Base-by-base conservation (phyloP, 805 yeast genomes). In the Tetrapisispora taiwanensis region DNA sequence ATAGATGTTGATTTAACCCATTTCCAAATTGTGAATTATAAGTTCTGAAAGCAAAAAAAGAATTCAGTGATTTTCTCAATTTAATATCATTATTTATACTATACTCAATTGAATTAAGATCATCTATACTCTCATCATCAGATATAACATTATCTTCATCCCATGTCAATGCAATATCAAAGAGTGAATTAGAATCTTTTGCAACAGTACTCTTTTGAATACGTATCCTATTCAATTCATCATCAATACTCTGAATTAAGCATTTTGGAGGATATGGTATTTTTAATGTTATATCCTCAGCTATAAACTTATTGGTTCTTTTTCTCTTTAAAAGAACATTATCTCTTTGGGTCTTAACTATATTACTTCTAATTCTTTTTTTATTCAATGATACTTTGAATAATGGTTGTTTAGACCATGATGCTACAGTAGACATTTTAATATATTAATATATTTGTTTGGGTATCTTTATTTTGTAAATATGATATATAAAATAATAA, bases 1-100 rank as follows among this genome's bases (percentile, higher is more conserved):
- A 42, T 15, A 46, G 44, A 38, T 48, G 49, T 45, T 55, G 59
- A 15, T 50, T 52, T 18, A 52, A 35, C 5, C 58, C 57, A 17
- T 49, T 30, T 18, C 53, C 55, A 40, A 45, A 55, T 35, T 53
- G 56, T 22, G 60, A 52, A 42, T 57, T 52, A 35, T 57, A 57
- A 15, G 53, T 49, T 41, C 62, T 47, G 30, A 55, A 57, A 0
- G 58, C 59, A 45, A 57, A 53, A 41, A 57, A 57, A 9, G 54
- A 45, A 43, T 57, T 57, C 12, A 57, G 19, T 17, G 46, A 44
- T 32, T 44, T 50, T 14, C 27, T 26, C 7, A 26, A 13, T n/a
- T 12, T 10, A 14, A 5, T 4, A 4, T 17, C 26, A 15, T 26
- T 13, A 10, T 19, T 22, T 15, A 12, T 7, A 22, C 7, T 12